Conservation (phyloP, 148 eudicot species). For the Fagopyrum tataricum region DNA sequence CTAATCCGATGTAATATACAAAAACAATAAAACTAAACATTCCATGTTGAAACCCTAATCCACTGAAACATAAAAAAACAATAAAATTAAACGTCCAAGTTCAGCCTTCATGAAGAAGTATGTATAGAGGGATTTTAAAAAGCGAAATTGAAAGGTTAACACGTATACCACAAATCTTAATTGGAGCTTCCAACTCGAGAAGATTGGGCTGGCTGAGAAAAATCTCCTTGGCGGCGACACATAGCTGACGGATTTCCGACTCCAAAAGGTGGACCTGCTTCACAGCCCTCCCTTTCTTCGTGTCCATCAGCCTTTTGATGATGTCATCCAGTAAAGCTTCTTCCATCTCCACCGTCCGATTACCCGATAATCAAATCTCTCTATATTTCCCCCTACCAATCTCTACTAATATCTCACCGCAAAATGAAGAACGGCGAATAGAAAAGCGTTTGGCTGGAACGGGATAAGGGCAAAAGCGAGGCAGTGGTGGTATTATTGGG, state of each 20-base stretch:
- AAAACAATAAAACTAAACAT: neutral
- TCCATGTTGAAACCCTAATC: neutral
- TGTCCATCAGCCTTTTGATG: slow-evolving; percentile 44
- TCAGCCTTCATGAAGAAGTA: neutral
- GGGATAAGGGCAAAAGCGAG: neutral
- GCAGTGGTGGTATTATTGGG: neutral
- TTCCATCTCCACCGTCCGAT: slow-evolving; percentile 39
- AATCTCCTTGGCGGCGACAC: slow-evolving; percentile 52
- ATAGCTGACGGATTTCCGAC: slow-evolving; percentile 59
- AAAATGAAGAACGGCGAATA: neutral
- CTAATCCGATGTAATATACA: neutral
- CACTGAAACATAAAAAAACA: too few relatives aligned
- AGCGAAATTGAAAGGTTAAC: neutral
- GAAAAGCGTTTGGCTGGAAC: neutral
- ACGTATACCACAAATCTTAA: slow-evolving; percentile 68
- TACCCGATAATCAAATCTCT: neutral
- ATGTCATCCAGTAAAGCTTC: slow-evolving; percentile 48
- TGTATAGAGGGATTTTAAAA: neutral
- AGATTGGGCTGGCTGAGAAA: slow-evolving; percentile 76
- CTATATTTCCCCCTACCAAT: neutral
- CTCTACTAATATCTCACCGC: neutral
- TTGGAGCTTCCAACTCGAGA: slow-evolving; percentile 88
- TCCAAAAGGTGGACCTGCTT: slow-evolving; percentile 59
- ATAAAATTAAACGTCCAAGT: too few relatives aligned
- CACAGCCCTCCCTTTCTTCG: slow-evolving; percentile 47